Conservation (phyloP, 306 rosid species). For the Vigna nakashimae region DNA sequence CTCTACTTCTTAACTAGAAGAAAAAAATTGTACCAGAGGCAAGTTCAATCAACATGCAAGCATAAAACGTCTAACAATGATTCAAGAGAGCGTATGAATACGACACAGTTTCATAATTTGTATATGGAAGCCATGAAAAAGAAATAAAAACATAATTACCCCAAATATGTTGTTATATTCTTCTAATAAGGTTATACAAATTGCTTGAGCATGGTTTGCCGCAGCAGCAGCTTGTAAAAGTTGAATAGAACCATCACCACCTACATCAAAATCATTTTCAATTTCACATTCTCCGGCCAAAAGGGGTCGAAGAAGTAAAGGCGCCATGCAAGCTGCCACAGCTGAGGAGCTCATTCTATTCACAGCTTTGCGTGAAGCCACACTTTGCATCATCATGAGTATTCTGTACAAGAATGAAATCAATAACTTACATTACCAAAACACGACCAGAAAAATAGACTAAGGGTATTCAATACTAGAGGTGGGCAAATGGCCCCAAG, state of each 20-base stretch:
- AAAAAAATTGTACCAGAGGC: not conserved
- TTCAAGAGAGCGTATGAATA: not conserved
- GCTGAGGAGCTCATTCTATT: slow-evolving; percentile 97
- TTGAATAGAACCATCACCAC: slow-evolving; percentile 88
- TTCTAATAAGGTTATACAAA: slow-evolving; percentile 86
- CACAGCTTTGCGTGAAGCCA: slow-evolving; percentile 76
- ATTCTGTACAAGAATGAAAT: slow-evolving; percentile 59
- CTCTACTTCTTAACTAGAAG: not conserved
- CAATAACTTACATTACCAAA: slow-evolving; percentile 28
- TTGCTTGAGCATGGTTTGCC: slow-evolving; percentile 97
- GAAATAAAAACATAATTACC: slow-evolving; percentile 49
- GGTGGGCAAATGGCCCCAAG: too few relatives aligned
- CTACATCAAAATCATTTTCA: slow-evolving; percentile 85
- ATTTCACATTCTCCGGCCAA: slow-evolving; percentile 93
- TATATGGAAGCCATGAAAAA: slow-evolving; percentile 33
- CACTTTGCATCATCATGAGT: slow-evolving; percentile 87
- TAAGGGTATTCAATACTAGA: too few relatives aligned
- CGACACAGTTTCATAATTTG: slow-evolving; percentile 13
- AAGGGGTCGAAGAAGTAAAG: slow-evolving; percentile 94
- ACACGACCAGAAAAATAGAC: not conserved
- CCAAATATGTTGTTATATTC: slow-evolving; percentile 80
- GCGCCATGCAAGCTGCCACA: slow-evolving; percentile 99
- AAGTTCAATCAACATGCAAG: slow-evolving; percentile 15
- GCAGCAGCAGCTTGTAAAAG: slow-evolving; percentile 98
- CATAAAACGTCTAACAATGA: slow-evolving; percentile 30